A percentile compares a stretch with the other conserved stretches of the same genome.
Conservation (phyloP, 1,284 basidiomycete genomes). For the Leccinum fuscescens region DNA sequence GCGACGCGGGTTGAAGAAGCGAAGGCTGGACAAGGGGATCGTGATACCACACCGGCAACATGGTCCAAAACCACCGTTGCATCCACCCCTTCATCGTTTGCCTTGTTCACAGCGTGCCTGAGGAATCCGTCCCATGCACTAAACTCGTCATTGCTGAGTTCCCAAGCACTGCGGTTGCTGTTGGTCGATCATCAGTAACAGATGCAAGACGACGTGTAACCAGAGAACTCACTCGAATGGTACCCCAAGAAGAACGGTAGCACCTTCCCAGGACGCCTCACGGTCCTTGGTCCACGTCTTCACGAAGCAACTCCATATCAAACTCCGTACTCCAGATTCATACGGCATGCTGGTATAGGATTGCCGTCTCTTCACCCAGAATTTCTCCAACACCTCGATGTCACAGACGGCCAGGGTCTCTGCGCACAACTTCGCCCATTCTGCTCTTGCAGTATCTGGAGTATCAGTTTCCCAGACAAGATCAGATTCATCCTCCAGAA, state of each 20-base stretch:
- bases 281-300: constrained; percentile 49
- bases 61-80: constrained; percentile 50
- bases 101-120: constrained; percentile 48
- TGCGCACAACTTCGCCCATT: constrained; percentile 62
- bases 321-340: constrained; percentile 32
- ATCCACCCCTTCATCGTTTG: constrained; percentile 58
- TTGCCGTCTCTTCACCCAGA: constrained; percentile 43
- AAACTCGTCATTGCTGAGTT: constrained; percentile 52
- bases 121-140: constrained; percentile 59
- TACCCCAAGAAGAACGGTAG: constrained; percentile 52
- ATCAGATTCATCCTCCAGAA: constrained; percentile 48
- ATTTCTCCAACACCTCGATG: constrained; percentile 44
- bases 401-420: constrained; percentile 49
- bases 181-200: constrained; percentile 5
- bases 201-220: constrained; percentile 6
- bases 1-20: constrained; percentile 49
- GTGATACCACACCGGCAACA: constrained; percentile 47
- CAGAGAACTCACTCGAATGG: constrained; percentile 56
- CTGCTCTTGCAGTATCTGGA: constrained; percentile 40
- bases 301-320: constrained; percentile 56
- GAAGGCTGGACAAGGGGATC: constrained; percentile 42
- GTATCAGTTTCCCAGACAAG: constrained; percentile 46
- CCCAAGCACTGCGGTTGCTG: constrained; percentile 52
- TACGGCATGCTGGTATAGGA: constrained; percentile 21
- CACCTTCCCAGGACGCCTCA: constrained; percentile 49